Base-by-base conservation (phyloP, 345 rosid genomes). In the Brassica nigra region DNA sequence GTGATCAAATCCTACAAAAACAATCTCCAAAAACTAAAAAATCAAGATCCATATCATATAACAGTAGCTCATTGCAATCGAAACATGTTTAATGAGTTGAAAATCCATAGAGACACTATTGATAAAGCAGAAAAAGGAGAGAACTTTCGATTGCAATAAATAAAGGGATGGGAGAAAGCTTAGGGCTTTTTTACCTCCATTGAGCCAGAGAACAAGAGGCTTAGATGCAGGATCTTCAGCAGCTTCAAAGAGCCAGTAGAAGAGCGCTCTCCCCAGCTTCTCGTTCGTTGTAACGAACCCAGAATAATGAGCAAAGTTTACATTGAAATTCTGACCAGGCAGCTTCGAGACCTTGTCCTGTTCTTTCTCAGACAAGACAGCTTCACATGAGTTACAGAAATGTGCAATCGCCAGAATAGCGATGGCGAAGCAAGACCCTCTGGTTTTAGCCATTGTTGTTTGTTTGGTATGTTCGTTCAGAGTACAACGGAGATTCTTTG, bases 181-280 rank as follows among this genome's bases (percentile, higher is more conserved):
- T 49, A 49, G 20, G n/a, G 14, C 39, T 78, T 49, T 49, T 0
- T 44, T 15, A 91, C 95, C 95, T 89, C 95, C 95, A 78, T 86
- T 92, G 79, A 94, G 93, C 97, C 98, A 92, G 73, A 94, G 97
- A 76, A 94, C 76, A 70, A 94, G 88, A 80, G 97, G 98, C 86
- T 90, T 92, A 66, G 97, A 91, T 68, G 80, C 83, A 68, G 98
- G 87, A 66, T 92, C 93, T 69, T 88, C 90, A 4, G 15, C 85
- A 34, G 97, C 96, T 76, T 95, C 97, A 49, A 89, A 47, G 66
- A 95, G 69, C 99, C 97, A 95, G 54, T 92, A 95, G 59, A 95
- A 95, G 27, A 95, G 85, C 55, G 97, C 89, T 86, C 89, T 88
- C 57, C 94, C 97, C 14, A 82, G 77, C 62, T 80, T 78, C 70